Percentiles rank a stretch among this genome's conserved stretches.
These are phyloP conservation scores for Acorus calamus DNA, from an alignment of 106 monocot species.

Conservation along the genomic window DNA sequence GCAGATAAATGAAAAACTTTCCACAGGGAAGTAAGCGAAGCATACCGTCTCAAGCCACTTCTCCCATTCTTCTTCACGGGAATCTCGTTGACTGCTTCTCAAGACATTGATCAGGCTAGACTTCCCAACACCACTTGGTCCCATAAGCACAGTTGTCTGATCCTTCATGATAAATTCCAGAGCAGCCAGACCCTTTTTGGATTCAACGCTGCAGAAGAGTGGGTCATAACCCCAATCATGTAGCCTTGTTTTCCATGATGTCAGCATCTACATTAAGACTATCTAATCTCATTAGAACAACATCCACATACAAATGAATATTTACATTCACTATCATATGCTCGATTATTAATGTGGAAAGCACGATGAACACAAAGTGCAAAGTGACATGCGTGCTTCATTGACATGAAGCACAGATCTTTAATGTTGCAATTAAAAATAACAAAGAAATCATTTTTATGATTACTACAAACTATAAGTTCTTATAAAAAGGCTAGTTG, in stretches of 20 bases:
- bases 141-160: constrained; percentile 80
- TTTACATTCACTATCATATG: too few relatives aligned
- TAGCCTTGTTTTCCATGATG: constrained; percentile 63
- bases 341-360: too few relatives aligned
- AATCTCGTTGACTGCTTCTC: constrained; percentile 32
- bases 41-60: constrained; percentile 11
- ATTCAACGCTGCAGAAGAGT: constrained; percentile 82
- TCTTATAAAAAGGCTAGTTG: too few relatives aligned
- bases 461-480: too few relatives aligned
- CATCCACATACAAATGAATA: too few relatives aligned
- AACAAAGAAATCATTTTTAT: too few relatives aligned
- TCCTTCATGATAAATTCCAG: constrained; percentile 55
- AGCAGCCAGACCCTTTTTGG: constrained; percentile 37
- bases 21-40: not conserved
- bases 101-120: constrained; percentile 89
- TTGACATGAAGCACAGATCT: too few relatives aligned
- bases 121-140: constrained; percentile 97
- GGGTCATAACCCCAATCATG: constrained; percentile 80
- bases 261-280: constrained; percentile 37
- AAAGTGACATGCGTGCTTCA: too few relatives aligned
- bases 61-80: constrained; percentile 29
- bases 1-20: not conserved
- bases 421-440: too few relatives aligned
- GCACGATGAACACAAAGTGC: too few relatives aligned
- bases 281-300: not conserved